A percentile compares a stretch with the other conserved stretches of the same genome.
phyloP scores from a whole-genome alignment of 768 basidiomycete genomes.

The Tricholoma sp. region DNA sequence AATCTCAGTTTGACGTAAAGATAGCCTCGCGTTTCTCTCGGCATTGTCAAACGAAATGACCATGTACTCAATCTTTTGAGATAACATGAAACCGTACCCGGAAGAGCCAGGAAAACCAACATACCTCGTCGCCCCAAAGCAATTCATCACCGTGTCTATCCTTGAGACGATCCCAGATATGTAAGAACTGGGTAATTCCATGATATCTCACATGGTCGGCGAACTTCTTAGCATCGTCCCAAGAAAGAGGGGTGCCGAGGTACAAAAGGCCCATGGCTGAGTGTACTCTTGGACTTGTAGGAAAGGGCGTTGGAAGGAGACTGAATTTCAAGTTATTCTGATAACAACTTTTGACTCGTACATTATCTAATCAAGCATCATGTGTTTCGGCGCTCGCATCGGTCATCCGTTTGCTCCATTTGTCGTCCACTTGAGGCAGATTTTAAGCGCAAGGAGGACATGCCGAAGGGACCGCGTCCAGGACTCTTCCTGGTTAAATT shows the following conservation, averaged over 20 bases:
- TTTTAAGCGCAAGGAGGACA: slow-evolving; percentile 84
- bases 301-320: no score
- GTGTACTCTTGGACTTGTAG: neutral
- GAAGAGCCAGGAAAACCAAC: slow-evolving; percentile 8
- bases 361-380: no score
- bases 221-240: slow-evolving; percentile 84
- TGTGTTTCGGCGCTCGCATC: no score
- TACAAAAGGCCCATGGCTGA: slow-evolving; percentile 81
- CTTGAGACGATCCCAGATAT: slow-evolving; percentile 91
- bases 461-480: slow-evolving; percentile 95
- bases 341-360: no score
- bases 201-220: slow-evolving; percentile 88
- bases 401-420: slow-evolving; percentile 63
- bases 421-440: slow-evolving; percentile 82
- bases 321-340: slow-evolving; percentile 31
- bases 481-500: slow-evolving; percentile 91
- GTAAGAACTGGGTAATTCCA: slow-evolving; percentile 92
- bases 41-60: slow-evolving; percentile 80
- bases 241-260: slow-evolving; percentile 87
- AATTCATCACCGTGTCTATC: slow-evolving; percentile 87
- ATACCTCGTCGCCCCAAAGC: slow-evolving; percentile 97
- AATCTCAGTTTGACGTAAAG: slow-evolving; percentile 94
- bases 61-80: slow-evolving; percentile 87
- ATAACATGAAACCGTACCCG: slow-evolving; percentile 11
- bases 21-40: slow-evolving; percentile 77